phyloP scores from a whole-genome alignment of 305 asterid species.

The Fraxinus paxiana region DNA sequence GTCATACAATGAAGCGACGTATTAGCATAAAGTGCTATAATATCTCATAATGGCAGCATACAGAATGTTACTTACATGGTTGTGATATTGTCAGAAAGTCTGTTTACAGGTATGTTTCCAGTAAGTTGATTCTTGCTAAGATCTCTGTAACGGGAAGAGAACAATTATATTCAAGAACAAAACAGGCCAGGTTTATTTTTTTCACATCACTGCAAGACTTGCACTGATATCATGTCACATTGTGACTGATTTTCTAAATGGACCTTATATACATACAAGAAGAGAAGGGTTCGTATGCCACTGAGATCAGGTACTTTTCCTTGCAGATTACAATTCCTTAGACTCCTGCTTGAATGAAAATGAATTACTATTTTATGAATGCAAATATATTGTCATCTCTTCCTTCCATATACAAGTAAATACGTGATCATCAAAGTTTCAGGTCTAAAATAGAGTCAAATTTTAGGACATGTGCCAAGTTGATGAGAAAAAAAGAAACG shows the following conservation, averaged over 20 bases:
- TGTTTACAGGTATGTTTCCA: conserved; percentile 30
- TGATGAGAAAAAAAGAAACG: not conserved
- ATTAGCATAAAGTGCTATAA: not conserved
- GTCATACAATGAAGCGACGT: not conserved
- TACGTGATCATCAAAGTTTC: not conserved
- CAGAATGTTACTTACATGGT: conserved; percentile 28
- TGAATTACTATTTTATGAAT: not conserved
- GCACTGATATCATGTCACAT: not conserved
- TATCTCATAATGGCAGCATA: not conserved
- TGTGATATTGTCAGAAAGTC: conserved; percentile 35
- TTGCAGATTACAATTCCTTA: conserved; percentile 56
- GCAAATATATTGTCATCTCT: not conserved
- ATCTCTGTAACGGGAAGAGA: conserved; percentile 34
- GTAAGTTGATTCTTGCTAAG: conserved; percentile 40
- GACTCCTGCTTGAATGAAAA: conserved; percentile 43
- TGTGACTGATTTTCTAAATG: not conserved
- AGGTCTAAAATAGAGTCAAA: not conserved
- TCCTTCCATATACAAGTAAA: not conserved
- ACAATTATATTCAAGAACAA: conserved; percentile 8
- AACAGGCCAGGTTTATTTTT: not conserved
- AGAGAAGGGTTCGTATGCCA: conserved; percentile 38
- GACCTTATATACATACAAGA: conserved; percentile 41
- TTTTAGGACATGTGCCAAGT: not conserved
- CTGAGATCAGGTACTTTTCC: conserved; percentile 58
- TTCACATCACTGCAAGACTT: not conserved